Percentiles rank a stretch among this genome's conserved stretches.
phyloP scores from a whole-genome alignment of 345 rosid species.

The Melaleuca quinquenervia region DNA sequence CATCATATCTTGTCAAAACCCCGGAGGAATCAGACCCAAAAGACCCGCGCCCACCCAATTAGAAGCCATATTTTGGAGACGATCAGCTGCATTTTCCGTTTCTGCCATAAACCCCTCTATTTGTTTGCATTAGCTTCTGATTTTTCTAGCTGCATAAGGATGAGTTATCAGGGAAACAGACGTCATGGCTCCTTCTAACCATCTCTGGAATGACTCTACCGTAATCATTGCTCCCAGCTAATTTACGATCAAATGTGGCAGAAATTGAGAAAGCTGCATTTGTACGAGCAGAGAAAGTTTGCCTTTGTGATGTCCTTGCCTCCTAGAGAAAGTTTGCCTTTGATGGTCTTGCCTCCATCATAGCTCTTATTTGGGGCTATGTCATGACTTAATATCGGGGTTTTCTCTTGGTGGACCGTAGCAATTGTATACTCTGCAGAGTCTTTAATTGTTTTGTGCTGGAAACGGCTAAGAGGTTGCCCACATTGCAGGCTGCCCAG shows the following conservation, averaged over 20 bases:
- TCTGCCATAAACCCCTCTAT: no score
- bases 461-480: constrained; percentile 53
- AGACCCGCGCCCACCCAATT: no score
- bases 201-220: neutral
- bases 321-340: neutral
- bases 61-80: no score
- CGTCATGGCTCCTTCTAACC: no score
- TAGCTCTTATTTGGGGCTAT: neutral
- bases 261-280: neutral
- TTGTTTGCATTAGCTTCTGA: no score
- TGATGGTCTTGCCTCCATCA: neutral
- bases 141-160: no score
- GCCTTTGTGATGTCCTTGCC: no score
- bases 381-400: neutral
- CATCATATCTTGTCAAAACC: no score
- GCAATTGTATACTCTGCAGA: neutral
- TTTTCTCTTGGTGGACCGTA: neutral
- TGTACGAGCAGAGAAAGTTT: neutral
- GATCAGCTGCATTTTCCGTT: no score
- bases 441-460: neutral
- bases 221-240: neutral
- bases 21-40: no score
- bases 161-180: no score
- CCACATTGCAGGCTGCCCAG: constrained; percentile 48
- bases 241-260: neutral